These are phyloP conservation scores for Penicillium verhagenii DNA, from an alignment of 495 filamentous ascomycete species.

Conservation along the genomic window DNA sequence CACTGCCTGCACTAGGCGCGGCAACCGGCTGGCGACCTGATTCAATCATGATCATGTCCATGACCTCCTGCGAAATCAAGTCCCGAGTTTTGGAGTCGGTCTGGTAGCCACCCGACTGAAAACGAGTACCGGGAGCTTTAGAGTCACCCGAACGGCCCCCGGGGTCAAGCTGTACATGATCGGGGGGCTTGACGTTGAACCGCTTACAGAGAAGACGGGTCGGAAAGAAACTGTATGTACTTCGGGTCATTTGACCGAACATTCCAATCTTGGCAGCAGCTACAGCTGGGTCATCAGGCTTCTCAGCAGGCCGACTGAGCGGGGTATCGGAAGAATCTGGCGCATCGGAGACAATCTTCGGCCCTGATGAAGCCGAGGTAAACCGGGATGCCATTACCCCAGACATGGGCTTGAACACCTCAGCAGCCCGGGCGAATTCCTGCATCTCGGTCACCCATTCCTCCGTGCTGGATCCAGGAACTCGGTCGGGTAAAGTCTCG, in stretches of 20 bases:
- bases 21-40: conserved; percentile 21
- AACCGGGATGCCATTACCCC: conserved; percentile 92
- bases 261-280: conserved; percentile 89
- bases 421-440: conserved; percentile 85
- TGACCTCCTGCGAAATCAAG: conserved; percentile 42
- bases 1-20: conserved; percentile 10
- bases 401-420: conserved; percentile 90
- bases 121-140: conserved; percentile 26
- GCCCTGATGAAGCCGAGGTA: conserved; percentile 63
- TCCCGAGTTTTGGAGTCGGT: conserved; percentile 30
- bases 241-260: conserved; percentile 86
- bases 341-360: conserved; percentile 44
- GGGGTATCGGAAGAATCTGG: conserved; percentile 38
- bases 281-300: conserved; percentile 74
- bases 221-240: conserved; percentile 71
- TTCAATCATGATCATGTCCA: conserved; percentile 38
- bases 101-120: conserved; percentile 39
- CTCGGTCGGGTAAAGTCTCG: conserved; percentile 58
- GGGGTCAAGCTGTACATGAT: conserved; percentile 64
- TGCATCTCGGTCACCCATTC: conserved; percentile 78
- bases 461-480: conserved; percentile 56
- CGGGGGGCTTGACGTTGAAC: conserved; percentile 79
- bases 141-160: conserved; percentile 28
- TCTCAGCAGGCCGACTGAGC: conserved; percentile 57
- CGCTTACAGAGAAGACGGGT: conserved; percentile 86